phyloP scores from a whole-genome alignment of 2,329 filamentous ascomycete genomes.

The Chaetomiaceae sp. region DNA sequence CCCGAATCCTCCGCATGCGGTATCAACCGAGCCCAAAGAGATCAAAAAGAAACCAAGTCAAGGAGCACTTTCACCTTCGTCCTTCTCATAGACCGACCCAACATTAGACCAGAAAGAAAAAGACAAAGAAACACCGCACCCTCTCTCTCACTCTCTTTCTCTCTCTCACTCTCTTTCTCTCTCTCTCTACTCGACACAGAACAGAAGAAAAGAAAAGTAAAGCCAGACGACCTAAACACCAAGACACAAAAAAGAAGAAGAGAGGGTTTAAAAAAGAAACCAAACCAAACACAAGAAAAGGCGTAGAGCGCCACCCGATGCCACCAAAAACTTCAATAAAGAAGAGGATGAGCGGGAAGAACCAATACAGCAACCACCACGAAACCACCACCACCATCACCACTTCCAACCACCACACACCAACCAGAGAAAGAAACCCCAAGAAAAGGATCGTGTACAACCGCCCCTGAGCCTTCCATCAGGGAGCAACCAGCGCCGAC shows the following conservation, averaged over 20 bases:
- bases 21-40: conserved; percentile 3
- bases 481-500: conserved; percentile 7
- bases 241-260: neutral
- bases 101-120: conserved; percentile 5
- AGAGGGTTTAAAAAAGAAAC: too few relatives aligned
- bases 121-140: too few relatives aligned
- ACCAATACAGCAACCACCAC: conserved; percentile 12
- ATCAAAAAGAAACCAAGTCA: neutral
- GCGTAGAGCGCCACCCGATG: conserved; percentile 11
- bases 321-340: too few relatives aligned
- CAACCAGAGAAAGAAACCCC: too few relatives aligned
- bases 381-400: conserved; percentile 10
- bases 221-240: conserved; percentile 10
- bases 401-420: conserved; percentile 6
- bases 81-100: neutral
- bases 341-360: conserved; percentile 9
- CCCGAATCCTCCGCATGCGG: neutral
- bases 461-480: neutral
- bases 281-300: neutral
- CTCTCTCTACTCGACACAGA: conserved; percentile 16
- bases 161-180: too few relatives aligned
- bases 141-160: too few relatives aligned
- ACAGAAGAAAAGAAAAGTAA: too few relatives aligned
- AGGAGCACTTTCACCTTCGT: neutral
- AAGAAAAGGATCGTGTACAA: conserved; percentile 15